phyloP scores from a whole-genome alignment of 148 eudicot species.

The Rhododendron henanense region DNA sequence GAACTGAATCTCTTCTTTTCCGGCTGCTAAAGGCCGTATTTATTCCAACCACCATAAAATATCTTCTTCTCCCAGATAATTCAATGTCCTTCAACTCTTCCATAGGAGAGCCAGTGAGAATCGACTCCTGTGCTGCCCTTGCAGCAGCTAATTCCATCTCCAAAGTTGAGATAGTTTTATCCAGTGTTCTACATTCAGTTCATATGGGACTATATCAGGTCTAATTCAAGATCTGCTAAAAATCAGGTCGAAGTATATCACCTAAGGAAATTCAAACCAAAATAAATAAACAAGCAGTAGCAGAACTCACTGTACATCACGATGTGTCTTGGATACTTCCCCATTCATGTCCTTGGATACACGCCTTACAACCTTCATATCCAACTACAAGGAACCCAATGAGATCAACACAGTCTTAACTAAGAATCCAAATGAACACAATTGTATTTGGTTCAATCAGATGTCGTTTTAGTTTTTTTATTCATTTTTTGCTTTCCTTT shows the following conservation, averaged over 20 bases:
- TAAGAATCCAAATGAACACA: neutral
- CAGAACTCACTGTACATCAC: conserved; percentile 50
- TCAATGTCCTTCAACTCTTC: conserved; percentile 40
- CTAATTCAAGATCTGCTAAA: conserved; percentile 2
- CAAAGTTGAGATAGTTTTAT: conserved; percentile 66
- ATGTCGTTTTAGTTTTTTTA: neutral
- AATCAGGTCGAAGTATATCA: neutral
- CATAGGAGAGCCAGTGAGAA: conserved; percentile 58
- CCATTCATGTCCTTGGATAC: conserved; percentile 31
- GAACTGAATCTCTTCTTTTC: conserved; percentile 89
- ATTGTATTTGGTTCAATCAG: neutral
- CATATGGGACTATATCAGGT: neutral
- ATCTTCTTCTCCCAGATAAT: conserved; percentile 50
- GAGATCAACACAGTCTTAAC: neutral
- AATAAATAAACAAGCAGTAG: neutral
- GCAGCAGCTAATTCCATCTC: conserved; percentile 80
- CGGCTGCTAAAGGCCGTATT: conserved; percentile 95
- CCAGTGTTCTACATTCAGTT: conserved; percentile 43
- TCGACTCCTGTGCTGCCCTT: conserved; percentile 57
- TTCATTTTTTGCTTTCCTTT: neutral
- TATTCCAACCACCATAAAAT: conserved; percentile 81
- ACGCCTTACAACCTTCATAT: conserved; percentile 44
- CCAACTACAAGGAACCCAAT: conserved; percentile 19
- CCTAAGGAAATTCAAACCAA: neutral
- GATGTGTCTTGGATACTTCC: conserved; percentile 36